Evolutionary conservation across 2,329 filamentous ascomycete species (phyloP).

Genomic region (Aspergillus aculeatus): DNA sequence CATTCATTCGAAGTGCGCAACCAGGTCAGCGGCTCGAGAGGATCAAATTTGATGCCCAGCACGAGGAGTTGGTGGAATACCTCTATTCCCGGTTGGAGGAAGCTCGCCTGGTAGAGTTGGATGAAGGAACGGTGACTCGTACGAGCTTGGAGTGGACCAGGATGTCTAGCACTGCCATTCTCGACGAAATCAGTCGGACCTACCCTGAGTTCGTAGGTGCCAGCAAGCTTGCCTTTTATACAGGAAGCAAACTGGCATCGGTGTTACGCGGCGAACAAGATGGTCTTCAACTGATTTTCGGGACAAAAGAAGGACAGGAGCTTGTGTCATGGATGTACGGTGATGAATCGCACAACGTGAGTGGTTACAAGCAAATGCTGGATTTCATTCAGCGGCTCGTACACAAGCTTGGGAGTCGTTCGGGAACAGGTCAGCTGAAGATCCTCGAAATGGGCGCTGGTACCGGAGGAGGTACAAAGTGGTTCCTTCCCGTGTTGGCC

Average conservation of each 20-base stretch:
- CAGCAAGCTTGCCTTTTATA: conserved; percentile 25
- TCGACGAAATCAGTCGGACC: conserved; percentile 27
- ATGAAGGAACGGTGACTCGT: conserved; percentile 26
- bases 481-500: conserved; percentile 29
- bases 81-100: conserved; percentile 38
- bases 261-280: conserved; percentile 35
- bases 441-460: conserved; percentile 45
- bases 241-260: conserved; percentile 20
- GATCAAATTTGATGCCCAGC: conserved; percentile 27
- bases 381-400: conserved; percentile 29
- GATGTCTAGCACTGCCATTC: conserved; percentile 23
- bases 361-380: conserved; percentile 35
- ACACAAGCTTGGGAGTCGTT: conserved; percentile 12
- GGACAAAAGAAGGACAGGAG: conserved; percentile 34
- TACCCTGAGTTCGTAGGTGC: conserved; percentile 29
- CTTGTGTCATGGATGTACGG: conserved; percentile 39
- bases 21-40: conserved; percentile 21
- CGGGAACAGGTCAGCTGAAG: conserved; percentile 25
- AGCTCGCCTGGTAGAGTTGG: conserved; percentile 30
- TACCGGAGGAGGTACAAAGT: conserved; percentile 39
- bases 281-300: conserved; percentile 43
- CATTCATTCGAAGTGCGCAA: conserved; percentile 18
- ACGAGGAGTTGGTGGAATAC: conserved; percentile 31
- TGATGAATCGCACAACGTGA: conserved; percentile 37
- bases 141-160: conserved; percentile 24